Evolutionary conservation across 2,329 filamentous ascomycete species (phyloP).

Genomic region (Xylaria arbuscula): DNA sequence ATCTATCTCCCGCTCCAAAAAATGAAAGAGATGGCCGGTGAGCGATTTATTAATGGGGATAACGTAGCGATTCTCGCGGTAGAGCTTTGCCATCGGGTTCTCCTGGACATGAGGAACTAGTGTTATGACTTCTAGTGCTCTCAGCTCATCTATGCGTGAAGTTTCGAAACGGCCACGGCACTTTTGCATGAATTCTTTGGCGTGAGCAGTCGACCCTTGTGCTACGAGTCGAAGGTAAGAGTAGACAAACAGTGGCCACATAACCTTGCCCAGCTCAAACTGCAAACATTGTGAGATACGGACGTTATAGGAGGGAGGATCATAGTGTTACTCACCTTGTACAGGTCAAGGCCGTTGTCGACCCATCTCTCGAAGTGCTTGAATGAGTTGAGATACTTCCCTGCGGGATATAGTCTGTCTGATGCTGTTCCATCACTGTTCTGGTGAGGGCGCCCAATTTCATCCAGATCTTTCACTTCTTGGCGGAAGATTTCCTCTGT

Average conservation of each 20-base stretch:
- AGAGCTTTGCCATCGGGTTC: constrained; percentile 82
- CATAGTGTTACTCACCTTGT: constrained; percentile 72
- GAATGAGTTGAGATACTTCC: constrained; percentile 82
- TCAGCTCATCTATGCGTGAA: constrained; percentile 83
- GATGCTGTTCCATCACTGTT: constrained; percentile 76
- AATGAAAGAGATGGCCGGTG: constrained; percentile 84
- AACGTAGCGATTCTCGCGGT: constrained; percentile 87
- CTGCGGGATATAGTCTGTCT: constrained; percentile 49
- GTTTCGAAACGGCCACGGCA: constrained; percentile 77
- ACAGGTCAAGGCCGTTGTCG: constrained; percentile 91
- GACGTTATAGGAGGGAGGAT: neutral
- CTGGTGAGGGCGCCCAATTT: constrained; percentile 79
- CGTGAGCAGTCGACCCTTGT: constrained; percentile 77
- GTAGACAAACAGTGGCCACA: constrained; percentile 96
- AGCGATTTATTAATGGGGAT: constrained; percentile 89
- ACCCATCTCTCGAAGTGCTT: constrained; percentile 82
- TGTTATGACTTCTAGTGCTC: constrained; percentile 76
- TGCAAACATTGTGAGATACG: constrained; percentile 51
- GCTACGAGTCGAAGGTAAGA: constrained; percentile 84
- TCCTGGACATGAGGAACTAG: constrained; percentile 81
- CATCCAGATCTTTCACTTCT: constrained; percentile 85
- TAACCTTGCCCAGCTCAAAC: constrained; percentile 86
- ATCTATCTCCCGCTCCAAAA: constrained; percentile 86
- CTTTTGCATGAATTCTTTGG: constrained; percentile 76
- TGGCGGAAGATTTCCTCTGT: constrained; percentile 93